Evolutionary conservation across 495 filamentous ascomycete genomes (phyloP), one percentile per base, ranked within the genome.

Genomic region (Immersiella caudata): DNA sequence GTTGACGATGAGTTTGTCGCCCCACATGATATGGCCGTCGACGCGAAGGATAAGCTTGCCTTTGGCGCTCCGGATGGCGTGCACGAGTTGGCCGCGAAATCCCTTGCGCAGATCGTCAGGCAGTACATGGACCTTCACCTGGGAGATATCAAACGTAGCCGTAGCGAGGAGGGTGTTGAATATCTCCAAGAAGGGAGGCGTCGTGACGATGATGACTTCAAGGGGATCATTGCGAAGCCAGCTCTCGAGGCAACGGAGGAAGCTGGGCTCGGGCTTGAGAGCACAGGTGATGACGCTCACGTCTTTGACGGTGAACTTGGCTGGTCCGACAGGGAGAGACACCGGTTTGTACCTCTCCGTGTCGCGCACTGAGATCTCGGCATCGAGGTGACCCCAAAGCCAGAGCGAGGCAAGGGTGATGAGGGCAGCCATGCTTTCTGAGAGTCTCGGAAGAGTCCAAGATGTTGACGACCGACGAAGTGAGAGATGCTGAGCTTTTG

Each of bases 231-330:
- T 62, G 20, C 12, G n/a, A 8, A 52, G 60, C 18, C 33, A 62
- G 60, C 60, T 27, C 40, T 50, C 40, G 22, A 62, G 60, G 25
- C 60, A 52, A 0, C 14, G 46, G 5, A 62, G 36, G 60, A 62
- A 51, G 36, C 36, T 50, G 14, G 60, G 60, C 36, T 62, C 60
- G 24, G 60, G 60, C 33, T 51, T 62, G 36, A 62, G 60, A 16
- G 49, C 46, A 6, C 25, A 35, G 3, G 22, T 26, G 46, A 62
- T 29, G 35, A 62, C 36, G 40, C 40, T 62, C 33, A 62, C 24
- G 36, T 33, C 14, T 12, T 1, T 16, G 1, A 35, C 9, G 40
- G 35, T 25, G 36, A 52, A 27, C 8, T 55, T 24, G 36, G 60
- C 49, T 1, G 36, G 60, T 0, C 49, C 49, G 16, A 16, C 21